Evolutionary conservation across 768 basidiomycete species (phyloP).

Genomic region (Tylopilus balloui): DNA sequence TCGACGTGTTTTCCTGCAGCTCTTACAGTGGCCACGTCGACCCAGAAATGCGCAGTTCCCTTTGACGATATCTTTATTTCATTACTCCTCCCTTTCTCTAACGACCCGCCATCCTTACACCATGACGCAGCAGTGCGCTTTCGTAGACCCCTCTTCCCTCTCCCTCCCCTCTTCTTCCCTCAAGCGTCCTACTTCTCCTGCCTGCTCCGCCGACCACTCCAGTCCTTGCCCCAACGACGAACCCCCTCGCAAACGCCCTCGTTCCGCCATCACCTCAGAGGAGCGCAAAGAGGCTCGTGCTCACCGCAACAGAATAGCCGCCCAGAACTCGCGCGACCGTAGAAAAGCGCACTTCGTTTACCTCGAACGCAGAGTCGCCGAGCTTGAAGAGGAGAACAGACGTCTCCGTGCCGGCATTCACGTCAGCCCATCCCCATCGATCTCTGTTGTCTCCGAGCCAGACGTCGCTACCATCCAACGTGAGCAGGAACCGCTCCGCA

Average conservation of each 20-base stretch:
- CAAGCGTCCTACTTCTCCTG: slow-evolving; percentile 28
- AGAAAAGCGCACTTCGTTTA: slow-evolving; percentile 76
- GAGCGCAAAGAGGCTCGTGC: slow-evolving; percentile 86
- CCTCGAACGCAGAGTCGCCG: slow-evolving; percentile 62
- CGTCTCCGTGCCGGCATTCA: slow-evolving; percentile 55
- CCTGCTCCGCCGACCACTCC: slow-evolving; percentile 16
- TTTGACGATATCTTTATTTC: slow-evolving; percentile 25
- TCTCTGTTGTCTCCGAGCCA: slow-evolving; percentile 12
- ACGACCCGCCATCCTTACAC: not conserved
- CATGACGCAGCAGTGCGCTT: slow-evolving; percentile 28
- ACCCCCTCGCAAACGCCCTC: slow-evolving; percentile 71
- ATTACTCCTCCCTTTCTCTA: not conserved
- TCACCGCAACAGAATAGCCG: slow-evolving; percentile 89
- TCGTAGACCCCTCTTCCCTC: slow-evolving; percentile 37
- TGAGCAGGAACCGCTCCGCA: slow-evolving; percentile 30
- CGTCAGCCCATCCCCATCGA: slow-evolving; percentile 22
- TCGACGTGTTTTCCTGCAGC: slow-evolving; percentile 23
- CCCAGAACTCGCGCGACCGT: slow-evolving; percentile 88
- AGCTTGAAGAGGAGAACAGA: slow-evolving; percentile 83
- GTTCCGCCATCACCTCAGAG: slow-evolving; percentile 59
- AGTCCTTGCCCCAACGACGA: slow-evolving; percentile 26
- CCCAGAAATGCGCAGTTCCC: slow-evolving; percentile 10
- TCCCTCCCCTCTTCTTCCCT: slow-evolving; percentile 35
- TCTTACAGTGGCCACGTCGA: slow-evolving; percentile 21
- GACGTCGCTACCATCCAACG: slow-evolving; percentile 24